Evolutionary conservation across 2,329 filamentous ascomycete genomes (phyloP).

Genomic region (Phoma sp.): DNA sequence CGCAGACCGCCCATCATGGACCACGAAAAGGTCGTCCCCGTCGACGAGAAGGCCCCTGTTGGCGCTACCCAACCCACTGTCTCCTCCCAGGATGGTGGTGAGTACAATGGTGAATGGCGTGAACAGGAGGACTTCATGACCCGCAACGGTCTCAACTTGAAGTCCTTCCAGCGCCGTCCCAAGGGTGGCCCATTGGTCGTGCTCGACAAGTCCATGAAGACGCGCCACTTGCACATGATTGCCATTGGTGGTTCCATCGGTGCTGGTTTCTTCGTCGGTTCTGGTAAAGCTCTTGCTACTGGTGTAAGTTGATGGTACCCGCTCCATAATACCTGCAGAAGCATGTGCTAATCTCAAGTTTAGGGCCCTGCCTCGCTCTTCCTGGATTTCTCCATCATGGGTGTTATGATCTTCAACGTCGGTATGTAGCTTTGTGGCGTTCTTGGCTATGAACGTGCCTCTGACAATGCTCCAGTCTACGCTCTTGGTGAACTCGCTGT

Average conservation of each 20-base stretch:
- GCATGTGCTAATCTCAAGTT: slow-evolving; percentile 7
- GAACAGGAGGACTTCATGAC: slow-evolving; percentile 44
- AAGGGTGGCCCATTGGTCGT: slow-evolving; percentile 30
- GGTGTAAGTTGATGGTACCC: slow-evolving; percentile 51
- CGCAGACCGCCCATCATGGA: slow-evolving; percentile 34
- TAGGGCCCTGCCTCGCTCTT: slow-evolving; percentile 43
- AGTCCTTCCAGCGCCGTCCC: slow-evolving; percentile 46
- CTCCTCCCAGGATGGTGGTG: slow-evolving; percentile 19
- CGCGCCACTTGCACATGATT: slow-evolving; percentile 80
- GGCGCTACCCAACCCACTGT: slow-evolving; percentile 21
- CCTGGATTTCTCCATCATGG: slow-evolving; percentile 52
- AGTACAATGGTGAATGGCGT: slow-evolving; percentile 34
- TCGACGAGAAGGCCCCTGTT: slow-evolving; percentile 39
- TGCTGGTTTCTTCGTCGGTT: slow-evolving; percentile 70
- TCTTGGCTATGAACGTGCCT: slow-evolving; percentile 20
- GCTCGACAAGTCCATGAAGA: slow-evolving; percentile 58
- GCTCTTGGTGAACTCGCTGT: slow-evolving; percentile 63
- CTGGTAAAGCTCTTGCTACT: slow-evolving; percentile 60
- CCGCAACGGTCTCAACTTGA: slow-evolving; percentile 46
- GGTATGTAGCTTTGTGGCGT: slow-evolving; percentile 35
- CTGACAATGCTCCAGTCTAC: slow-evolving; percentile 59
- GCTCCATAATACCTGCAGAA: background rate
- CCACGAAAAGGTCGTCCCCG: slow-evolving; percentile 29
- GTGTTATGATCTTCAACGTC: slow-evolving; percentile 51
- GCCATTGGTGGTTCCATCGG: slow-evolving; percentile 74